A percentile compares a stretch with the other conserved stretches of the same genome.
These are phyloP conservation scores for Thelephora aurantiotincta DNA, from an alignment of 768 basidiomycete species.

Conservation along the genomic window DNA sequence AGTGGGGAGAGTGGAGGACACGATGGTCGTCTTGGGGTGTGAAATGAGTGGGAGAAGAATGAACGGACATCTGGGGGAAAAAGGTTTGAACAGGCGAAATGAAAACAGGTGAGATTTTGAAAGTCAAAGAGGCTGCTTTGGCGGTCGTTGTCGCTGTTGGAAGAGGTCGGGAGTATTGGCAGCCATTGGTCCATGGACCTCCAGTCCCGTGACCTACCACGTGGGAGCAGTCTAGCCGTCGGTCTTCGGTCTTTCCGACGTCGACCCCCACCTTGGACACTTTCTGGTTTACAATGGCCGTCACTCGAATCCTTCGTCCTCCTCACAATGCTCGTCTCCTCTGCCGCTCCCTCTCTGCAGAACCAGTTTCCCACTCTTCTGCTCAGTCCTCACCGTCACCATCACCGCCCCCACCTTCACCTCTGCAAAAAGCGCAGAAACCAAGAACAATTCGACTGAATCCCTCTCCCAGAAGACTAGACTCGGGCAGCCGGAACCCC, in stretches of 20 bases:
- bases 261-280: too few species aligned
- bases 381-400: slow-evolving; percentile 23
- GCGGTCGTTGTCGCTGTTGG: background rate
- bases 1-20: background rate
- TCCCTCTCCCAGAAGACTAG: slow-evolving; percentile 26
- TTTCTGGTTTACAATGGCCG: background rate
- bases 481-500: slow-evolving; percentile 14
- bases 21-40: background rate
- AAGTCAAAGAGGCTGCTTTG: background rate
- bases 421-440: slow-evolving; percentile 16
- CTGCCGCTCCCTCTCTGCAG: slow-evolving; percentile 28
- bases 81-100: background rate
- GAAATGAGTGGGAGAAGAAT: background rate
- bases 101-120: background rate
- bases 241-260: too few species aligned
- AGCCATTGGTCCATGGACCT: too few species aligned
- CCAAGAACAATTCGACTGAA: slow-evolving; percentile 23
- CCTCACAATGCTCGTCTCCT: background rate
- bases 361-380: slow-evolving; percentile 21
- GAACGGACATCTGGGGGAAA: background rate
- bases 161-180: too few species aligned
- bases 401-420: slow-evolving; percentile 21
- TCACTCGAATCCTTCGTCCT: background rate
- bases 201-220: too few species aligned
- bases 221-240: too few species aligned